Evolutionary conservation across 169 alveolate genomes (phyloP).

Genomic region (Plasmodium ovale): DNA sequence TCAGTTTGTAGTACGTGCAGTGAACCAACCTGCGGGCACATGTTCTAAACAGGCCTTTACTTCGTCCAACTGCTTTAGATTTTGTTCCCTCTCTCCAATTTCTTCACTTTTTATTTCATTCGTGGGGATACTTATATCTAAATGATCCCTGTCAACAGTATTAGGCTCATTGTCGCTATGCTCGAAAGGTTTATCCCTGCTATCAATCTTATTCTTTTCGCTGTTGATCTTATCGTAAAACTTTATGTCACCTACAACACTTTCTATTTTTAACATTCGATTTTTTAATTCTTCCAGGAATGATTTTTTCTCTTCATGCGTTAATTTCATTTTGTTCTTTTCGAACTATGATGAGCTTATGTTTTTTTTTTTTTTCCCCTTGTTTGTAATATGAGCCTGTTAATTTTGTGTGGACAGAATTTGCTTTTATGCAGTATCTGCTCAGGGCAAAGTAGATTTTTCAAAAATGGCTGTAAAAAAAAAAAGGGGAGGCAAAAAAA

Average conservation of each 20-base stretch:
- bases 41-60: slow-evolving; percentile 33
- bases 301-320: slow-evolving; percentile 13
- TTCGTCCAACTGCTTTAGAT: slow-evolving; percentile 22
- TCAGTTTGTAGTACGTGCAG: background rate
- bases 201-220: background rate
- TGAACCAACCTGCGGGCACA: slow-evolving; percentile 17
- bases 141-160: no score
- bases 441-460: no score
- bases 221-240: slow-evolving; percentile 14
- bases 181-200: background rate
- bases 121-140: no score
- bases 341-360: no score
- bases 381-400: no score
- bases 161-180: background rate
- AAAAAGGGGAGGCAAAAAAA: no score
- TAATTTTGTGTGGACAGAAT: no score
- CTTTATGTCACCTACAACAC: slow-evolving; percentile 53
- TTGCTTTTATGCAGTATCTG: no score
- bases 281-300: slow-evolving; percentile 33
- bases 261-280: slow-evolving; percentile 52
- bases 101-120: background rate
- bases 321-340: slow-evolving; percentile 30
- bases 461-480: no score
- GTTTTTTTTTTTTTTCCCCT: no score
- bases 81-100: slow-evolving; percentile 3